Evolutionary conservation across 805 yeast species (phyloP).

Genomic region (Yarrowia phangngaensis): DNA sequence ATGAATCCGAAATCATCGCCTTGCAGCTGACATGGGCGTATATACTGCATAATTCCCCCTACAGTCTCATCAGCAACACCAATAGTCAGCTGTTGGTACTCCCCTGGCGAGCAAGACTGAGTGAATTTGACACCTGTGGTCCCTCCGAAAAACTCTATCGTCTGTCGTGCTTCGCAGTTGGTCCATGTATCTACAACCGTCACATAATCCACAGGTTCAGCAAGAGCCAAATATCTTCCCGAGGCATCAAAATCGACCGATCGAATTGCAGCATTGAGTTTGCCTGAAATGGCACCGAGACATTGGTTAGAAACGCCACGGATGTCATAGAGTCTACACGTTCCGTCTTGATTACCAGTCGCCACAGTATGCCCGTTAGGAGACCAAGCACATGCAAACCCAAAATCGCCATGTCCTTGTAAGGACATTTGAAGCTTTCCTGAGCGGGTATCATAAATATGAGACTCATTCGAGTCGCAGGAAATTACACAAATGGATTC

Average conservation of each 20-base stretch:
- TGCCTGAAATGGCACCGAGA: conserved; percentile 23
- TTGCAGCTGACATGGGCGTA: conserved; percentile 2
- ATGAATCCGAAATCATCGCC: conserved; percentile 18
- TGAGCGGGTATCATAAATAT: conserved; percentile 46
- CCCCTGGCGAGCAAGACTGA: conserved; percentile 42
- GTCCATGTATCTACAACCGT: conserved; percentile 45
- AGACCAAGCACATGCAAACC: conserved; percentile 61
- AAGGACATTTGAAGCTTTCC: conserved; percentile 31
- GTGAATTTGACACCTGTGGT: conserved; percentile 54
- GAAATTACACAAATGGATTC: conserved; percentile 45
- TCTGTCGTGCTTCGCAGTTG: conserved; percentile 41
- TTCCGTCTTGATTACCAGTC: conserved; percentile 61
- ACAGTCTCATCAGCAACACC: conserved; percentile 55
- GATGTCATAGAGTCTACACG: conserved; percentile 52
- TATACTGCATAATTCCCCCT: conserved; percentile 55
- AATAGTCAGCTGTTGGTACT: conserved; percentile 49
- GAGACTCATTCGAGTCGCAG: conserved; percentile 49
- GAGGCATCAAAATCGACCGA: conserved; percentile 49
- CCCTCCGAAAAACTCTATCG: conserved; percentile 55
- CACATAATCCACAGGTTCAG: conserved; percentile 57
- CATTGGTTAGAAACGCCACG: conserved; percentile 36
- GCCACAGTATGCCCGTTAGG: conserved; percentile 40
- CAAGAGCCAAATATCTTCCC: conserved; percentile 51
- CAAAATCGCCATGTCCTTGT: conserved; percentile 52
- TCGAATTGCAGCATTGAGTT: conserved; percentile 49